phyloP scores from a whole-genome alignment of 2,329 filamentous ascomycete genomes.

The Pestalotiopsis sp. region DNA sequence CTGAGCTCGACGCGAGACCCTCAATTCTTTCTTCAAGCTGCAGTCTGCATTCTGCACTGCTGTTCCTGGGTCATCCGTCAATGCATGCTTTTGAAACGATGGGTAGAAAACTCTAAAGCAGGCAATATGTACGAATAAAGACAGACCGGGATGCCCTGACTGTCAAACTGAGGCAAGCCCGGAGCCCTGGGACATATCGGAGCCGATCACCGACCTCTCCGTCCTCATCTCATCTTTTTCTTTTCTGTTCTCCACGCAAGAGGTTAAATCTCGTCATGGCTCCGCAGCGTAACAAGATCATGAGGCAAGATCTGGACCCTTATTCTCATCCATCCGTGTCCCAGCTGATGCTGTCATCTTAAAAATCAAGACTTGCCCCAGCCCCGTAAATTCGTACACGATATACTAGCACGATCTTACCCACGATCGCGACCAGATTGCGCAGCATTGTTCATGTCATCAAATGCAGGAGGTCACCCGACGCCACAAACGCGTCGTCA shows the following conservation, averaged over 20 bases:
- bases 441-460: neutral
- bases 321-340: neutral
- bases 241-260: neutral
- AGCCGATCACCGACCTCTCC: conserved; percentile 1
- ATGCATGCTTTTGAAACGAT: conserved; percentile 1
- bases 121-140: neutral
- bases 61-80: neutral
- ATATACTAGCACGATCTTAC: neutral
- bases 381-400: neutral
- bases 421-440: too few species aligned
- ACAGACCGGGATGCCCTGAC: neutral
- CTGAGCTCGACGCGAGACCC: neutral
- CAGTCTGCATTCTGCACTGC: neutral
- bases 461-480: neutral
- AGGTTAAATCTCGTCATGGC: neutral
- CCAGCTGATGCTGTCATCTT: neutral
- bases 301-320: neutral
- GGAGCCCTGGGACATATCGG: neutral
- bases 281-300: neutral
- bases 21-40: neutral
- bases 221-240: neutral
- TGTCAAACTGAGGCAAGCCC: neutral
- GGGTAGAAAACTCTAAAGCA: neutral
- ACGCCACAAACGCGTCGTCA: neutral
- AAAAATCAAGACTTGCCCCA: neutral